Evolutionary conservation across 352 stramenopile genomes (phyloP).

Genomic region (Pythium biforme): DNA sequence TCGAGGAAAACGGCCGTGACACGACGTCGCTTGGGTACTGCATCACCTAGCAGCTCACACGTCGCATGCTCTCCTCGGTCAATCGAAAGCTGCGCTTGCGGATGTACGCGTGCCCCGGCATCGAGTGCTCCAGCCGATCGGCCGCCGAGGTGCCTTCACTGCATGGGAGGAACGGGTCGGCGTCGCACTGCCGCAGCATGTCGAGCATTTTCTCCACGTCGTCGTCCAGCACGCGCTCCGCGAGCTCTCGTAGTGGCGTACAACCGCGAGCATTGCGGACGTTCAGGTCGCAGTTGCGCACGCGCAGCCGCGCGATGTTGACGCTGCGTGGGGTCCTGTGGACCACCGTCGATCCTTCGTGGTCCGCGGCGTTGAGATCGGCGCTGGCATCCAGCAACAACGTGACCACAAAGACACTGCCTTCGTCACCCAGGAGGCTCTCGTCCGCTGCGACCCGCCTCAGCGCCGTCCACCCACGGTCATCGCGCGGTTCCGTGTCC

Average conservation of each 20-base stretch:
- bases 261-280: not conserved
- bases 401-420: not conserved
- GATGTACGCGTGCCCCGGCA: too few species aligned
- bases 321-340: conserved; percentile 1
- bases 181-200: conserved; percentile 7
- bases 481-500: not conserved
- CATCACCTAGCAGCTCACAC: too few species aligned
- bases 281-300: conserved; percentile 3
- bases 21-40: too few species aligned
- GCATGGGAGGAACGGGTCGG: conserved; percentile 6
- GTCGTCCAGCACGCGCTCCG: not conserved
- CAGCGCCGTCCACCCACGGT: not conserved
- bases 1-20: too few species aligned
- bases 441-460: not conserved
- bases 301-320: not conserved
- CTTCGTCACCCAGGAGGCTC: not conserved
- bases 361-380: not conserved
- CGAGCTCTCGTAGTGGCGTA: conserved; percentile 3
- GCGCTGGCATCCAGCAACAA: not conserved
- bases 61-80: too few species aligned
- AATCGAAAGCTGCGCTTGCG: too few species aligned
- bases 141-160: too few species aligned
- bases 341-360: not conserved
- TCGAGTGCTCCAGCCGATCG: not conserved
- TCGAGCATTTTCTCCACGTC: not conserved